These are phyloP conservation scores for Ceratocystis harringtonii DNA, from an alignment of 2,329 filamentous ascomycete species.

Conservation along the genomic window DNA sequence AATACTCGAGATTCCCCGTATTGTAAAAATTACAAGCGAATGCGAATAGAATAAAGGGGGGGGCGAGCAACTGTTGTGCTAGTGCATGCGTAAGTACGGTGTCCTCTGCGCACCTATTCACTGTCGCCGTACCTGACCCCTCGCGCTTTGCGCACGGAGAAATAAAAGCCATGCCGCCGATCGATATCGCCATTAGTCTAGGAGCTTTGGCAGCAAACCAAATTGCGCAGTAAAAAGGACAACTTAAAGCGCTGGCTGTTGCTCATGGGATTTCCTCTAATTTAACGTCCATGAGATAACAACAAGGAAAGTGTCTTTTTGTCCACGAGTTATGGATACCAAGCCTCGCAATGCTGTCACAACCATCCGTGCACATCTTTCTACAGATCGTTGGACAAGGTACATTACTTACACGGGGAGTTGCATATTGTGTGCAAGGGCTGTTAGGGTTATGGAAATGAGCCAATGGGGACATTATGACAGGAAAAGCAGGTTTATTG, in stretches of 20 bases:
- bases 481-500: no score
- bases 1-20: background rate
- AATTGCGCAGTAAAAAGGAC: background rate
- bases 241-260: no score
- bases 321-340: no score
- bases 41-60: background rate
- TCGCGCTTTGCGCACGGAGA: background rate
- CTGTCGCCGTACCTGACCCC: background rate
- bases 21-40: background rate
- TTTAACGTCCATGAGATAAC: background rate
- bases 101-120: background rate
- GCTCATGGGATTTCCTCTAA: background rate
- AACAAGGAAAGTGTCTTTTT: no score
- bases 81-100: background rate
- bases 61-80: background rate
- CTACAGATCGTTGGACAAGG: background rate
- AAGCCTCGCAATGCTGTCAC: background rate
- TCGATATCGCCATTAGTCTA: background rate
- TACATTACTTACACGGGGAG: no score
- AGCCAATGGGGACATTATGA: no score
- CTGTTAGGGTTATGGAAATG: no score
- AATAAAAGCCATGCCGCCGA: background rate
- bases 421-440: no score
- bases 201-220: background rate
- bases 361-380: background rate